Conservation (phyloP, 1,139 yeast species). For the Suhomyces anneliseae region DNA sequence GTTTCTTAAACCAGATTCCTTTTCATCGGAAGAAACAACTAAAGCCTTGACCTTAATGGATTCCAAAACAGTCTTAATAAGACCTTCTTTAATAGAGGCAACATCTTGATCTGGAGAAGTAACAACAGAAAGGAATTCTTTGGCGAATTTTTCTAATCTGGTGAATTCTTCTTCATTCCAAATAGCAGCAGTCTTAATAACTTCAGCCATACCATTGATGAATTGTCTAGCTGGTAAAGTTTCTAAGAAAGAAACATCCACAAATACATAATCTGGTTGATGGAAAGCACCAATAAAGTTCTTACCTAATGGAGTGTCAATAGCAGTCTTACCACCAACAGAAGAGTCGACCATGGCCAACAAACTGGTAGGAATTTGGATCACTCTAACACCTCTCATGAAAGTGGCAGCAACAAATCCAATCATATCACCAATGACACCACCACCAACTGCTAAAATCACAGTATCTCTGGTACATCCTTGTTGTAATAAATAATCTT, state of each 20-base stretch:
- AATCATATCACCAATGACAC: conserved; percentile 98
- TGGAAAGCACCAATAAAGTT: conserved; percentile 97
- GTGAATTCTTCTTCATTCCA: conserved; percentile 91
- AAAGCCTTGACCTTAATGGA: conserved; percentile 90
- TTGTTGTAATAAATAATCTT: conserved; percentile 78
- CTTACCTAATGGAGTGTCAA: conserved; percentile 96
- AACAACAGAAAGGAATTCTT: conserved; percentile 63
- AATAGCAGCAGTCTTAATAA: conserved; percentile 95
- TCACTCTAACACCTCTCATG: conserved; percentile 96
- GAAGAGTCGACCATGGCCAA: conserved; percentile 98
- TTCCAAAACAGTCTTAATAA: conserved; percentile 77
- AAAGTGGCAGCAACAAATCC: conserved; percentile 98
- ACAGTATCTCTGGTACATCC: conserved; percentile 98
- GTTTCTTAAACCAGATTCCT: conserved; percentile 93
- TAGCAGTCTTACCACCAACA: conserved; percentile 98
- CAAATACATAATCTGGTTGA: conserved; percentile 90
- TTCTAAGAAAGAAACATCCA: conserved; percentile 83
- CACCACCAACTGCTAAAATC: conserved; percentile 95
- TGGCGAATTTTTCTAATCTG: conserved; percentile 76
- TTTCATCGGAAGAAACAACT: conserved; percentile 92
- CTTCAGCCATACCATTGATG: conserved; percentile 98
- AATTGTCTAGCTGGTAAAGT: conserved; percentile 92
- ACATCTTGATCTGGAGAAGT: conserved; percentile 51
- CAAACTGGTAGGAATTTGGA: conserved; percentile 91
- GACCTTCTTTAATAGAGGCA: conserved; percentile 65